Evolutionary conservation across 306 rosid genomes (phyloP).

Genomic region (barrel medic (Medicago truncatula)): DNA sequence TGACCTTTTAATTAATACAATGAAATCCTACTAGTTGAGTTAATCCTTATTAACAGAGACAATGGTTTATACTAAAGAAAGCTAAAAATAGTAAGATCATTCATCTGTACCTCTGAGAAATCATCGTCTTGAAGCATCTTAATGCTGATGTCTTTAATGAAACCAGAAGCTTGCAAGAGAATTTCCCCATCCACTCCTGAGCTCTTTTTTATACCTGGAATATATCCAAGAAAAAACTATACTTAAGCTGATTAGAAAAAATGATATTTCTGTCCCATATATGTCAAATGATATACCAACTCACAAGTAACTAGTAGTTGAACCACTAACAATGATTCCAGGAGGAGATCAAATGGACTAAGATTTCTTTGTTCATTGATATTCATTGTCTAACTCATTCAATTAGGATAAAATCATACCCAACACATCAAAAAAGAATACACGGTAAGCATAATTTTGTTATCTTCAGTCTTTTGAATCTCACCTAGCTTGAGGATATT

Average conservation of each 20-base stretch:
- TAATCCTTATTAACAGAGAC: conserved; percentile 16
- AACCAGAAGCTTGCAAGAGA: conserved; percentile 65
- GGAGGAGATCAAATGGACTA: conserved; percentile 14
- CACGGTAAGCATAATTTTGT: not conserved
- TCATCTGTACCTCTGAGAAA: conserved; percentile 63
- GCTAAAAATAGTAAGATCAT: conserved; percentile 38
- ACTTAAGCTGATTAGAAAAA: conserved; percentile 7
- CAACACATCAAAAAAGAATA: conserved; percentile 1
- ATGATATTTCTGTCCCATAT: conserved; percentile 18
- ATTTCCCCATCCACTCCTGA: conserved; percentile 49
- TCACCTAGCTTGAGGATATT: not conserved
- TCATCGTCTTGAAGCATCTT: conserved; percentile 77
- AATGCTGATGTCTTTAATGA: conserved; percentile 60
- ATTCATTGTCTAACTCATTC: conserved; percentile 31
- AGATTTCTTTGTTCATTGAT: conserved; percentile 28
- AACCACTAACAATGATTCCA: conserved; percentile 20
- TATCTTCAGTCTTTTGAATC: not conserved
- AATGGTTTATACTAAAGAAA: conserved; percentile 2
- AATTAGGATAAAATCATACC: conserved; percentile 25
- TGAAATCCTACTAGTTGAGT: conserved; percentile 26
- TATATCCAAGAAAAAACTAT: conserved; percentile 30
- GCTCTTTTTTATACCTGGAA: conserved; percentile 61
- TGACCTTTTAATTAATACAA: conserved; percentile 18
- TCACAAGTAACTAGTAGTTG: conserved; percentile 17
- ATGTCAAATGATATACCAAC: conserved; percentile 20